Evolutionary conservation across 495 filamentous ascomycete species (phyloP).

Genomic region (Neurospora hispaniola): DNA sequence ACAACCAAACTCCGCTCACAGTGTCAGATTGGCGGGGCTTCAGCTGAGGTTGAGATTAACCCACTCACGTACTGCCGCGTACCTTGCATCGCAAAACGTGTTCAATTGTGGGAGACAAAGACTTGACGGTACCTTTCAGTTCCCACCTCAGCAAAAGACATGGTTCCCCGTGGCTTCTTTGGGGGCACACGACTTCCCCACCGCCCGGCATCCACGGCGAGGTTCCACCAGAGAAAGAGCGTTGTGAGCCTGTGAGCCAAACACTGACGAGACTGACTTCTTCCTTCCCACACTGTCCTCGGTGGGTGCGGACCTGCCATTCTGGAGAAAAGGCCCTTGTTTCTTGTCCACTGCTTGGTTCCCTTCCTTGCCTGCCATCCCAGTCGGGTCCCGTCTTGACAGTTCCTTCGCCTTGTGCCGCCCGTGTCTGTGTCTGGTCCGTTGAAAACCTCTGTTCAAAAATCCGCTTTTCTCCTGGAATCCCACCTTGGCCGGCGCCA

Average conservation of each 20-base stretch:
- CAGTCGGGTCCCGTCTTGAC: background rate
- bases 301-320: background rate
- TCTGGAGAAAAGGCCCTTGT: background rate
- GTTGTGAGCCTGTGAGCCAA: background rate
- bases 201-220: background rate
- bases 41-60: background rate
- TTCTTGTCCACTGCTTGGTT: background rate
- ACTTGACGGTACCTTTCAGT: background rate
- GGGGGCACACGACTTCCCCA: background rate
- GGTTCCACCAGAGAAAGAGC: background rate
- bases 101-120: background rate
- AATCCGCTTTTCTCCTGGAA: slow-evolving; percentile 19
- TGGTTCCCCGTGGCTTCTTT: background rate
- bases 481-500: background rate
- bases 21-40: background rate
- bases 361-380: background rate
- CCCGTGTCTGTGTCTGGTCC: background rate
- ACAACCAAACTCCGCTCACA: background rate
- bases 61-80: slow-evolving; percentile 5
- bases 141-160: background rate
- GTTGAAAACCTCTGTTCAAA: slow-evolving; percentile 19
- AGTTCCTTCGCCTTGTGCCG: background rate
- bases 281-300: background rate
- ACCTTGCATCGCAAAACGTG: slow-evolving; percentile 1
- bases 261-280: too few species aligned